Percentiles rank a stretch among this genome's conserved stretches.
phyloP scores from a whole-genome alignment of 2,329 filamentous ascomycete species.

The Fusarium falciforme region DNA sequence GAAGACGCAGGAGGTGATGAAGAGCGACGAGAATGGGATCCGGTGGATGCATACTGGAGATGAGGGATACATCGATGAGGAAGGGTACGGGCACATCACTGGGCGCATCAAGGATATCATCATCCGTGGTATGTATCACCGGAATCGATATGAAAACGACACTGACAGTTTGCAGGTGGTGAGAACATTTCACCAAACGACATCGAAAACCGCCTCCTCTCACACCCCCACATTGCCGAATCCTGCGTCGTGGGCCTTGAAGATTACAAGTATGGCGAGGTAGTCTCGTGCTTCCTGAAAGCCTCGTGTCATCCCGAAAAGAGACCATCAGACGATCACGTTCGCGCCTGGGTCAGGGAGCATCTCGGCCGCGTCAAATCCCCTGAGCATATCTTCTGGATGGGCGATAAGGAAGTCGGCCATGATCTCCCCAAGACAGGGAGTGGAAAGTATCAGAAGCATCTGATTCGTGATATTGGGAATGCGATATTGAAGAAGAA shows the following conservation, averaged over 20 bases:
- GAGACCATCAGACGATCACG: not conserved
- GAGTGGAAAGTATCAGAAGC: conserved; percentile 19
- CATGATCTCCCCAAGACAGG: conserved; percentile 3
- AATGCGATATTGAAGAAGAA: not conserved
- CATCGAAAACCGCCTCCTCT: conserved; percentile 6
- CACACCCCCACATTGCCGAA: not conserved
- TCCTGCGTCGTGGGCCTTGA: conserved; percentile 11
- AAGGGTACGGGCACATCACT: conserved; percentile 65
- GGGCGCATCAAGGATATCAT: conserved; percentile 78
- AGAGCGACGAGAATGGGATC: conserved; percentile 54
- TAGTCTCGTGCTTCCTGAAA: conserved; percentile 7
- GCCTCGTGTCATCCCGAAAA: not conserved
- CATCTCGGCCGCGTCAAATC: conserved; percentile 4
- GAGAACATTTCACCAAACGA: conserved; percentile 16
- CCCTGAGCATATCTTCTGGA: conserved; percentile 14
- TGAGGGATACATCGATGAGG: conserved; percentile 61
- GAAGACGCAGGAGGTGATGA: conserved; percentile 45
- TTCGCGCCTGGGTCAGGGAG: conserved; percentile 8
- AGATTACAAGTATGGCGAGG: conserved; percentile 21
- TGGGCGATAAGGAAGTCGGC: not conserved
- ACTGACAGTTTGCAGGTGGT: not conserved
- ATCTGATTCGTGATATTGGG: conserved; percentile 5
- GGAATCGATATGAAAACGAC: not conserved
- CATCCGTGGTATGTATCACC: conserved; percentile 64
- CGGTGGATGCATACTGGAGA: conserved; percentile 66